A percentile compares a stretch with the other conserved stretches of the same genome.
phyloP scores from a whole-genome alignment of 2,329 filamentous ascomycete genomes.

The Xylariaceae sp. region DNA sequence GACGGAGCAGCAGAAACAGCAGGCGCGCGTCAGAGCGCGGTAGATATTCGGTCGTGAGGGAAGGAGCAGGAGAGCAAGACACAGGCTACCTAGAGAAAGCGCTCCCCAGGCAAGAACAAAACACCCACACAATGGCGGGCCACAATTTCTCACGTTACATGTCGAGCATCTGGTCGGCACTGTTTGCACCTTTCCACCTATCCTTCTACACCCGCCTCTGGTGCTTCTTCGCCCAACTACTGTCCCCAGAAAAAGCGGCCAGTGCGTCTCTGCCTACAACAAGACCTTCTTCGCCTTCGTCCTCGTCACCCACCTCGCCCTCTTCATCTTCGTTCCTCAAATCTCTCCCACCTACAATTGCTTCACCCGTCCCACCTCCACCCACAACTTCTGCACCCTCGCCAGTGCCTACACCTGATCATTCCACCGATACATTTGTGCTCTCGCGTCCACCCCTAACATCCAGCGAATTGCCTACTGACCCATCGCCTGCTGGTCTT shows the following conservation, averaged over 20 bases:
- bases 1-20: not conserved
- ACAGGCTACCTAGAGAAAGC: constrained; percentile 14
- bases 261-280: constrained; percentile 7
- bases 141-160: constrained; percentile 34
- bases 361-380: not conserved
- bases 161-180: constrained; percentile 31
- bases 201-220: constrained; percentile 29
- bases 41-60: not conserved
- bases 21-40: not conserved
- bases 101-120: constrained; percentile 20
- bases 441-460: too few relatives aligned
- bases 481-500: constrained; percentile 8
- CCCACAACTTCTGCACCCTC: not conserved
- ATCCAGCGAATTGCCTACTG: constrained; percentile 5
- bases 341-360: constrained; percentile 1
- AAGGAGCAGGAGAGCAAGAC: constrained; percentile 14
- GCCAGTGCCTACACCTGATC: too few relatives aligned
- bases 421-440: too few relatives aligned
- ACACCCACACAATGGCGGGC: constrained; percentile 29
- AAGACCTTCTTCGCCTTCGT: constrained; percentile 7
- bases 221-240: constrained; percentile 21
- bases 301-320: not conserved
- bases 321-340: constrained; percentile 5
- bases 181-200: constrained; percentile 33
- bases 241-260: constrained; percentile 17